These are phyloP conservation scores for Wickerhamomyces sp. DNA, from an alignment of 1,139 yeast genomes.

Conservation along the genomic window DNA sequence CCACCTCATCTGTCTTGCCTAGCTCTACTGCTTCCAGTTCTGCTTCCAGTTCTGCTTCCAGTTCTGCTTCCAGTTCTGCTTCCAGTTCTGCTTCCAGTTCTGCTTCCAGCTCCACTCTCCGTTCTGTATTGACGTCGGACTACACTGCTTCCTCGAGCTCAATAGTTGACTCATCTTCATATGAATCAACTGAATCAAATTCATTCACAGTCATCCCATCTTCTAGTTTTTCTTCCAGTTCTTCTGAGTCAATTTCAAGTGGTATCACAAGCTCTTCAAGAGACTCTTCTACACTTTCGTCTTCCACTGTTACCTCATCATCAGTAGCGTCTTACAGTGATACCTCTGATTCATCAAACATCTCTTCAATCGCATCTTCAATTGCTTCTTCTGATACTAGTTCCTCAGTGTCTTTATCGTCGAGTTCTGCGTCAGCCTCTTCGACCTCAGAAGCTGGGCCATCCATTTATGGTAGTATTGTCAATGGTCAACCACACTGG, in stretches of 20 bases:
- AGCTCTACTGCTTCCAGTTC: neutral
- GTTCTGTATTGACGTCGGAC: no score
- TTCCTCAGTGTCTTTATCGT: neutral
- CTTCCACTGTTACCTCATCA: neutral
- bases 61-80: neutral
- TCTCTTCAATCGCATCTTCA: neutral
- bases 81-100: neutral
- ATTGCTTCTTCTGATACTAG: neutral
- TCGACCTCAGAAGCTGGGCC: neutral
- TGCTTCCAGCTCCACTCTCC: no score
- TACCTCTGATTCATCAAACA: neutral
- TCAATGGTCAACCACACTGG: slow-evolving; percentile 16
- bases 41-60: neutral
- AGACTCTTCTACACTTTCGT: neutral
- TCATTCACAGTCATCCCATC: no score
- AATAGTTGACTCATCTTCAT: no score
- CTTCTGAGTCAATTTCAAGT: no score
- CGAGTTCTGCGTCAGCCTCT: neutral
- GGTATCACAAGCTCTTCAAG: no score
- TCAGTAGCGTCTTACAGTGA: neutral
- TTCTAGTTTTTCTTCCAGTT: no score
- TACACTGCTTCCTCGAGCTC: no score
- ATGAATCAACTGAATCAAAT: no score
- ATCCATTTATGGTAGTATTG: neutral
- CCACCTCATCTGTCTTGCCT: neutral